These are phyloP conservation scores for Suhomyces wounanorum DNA, from an alignment of 1,139 yeast genomes.

Conservation along the genomic window DNA sequence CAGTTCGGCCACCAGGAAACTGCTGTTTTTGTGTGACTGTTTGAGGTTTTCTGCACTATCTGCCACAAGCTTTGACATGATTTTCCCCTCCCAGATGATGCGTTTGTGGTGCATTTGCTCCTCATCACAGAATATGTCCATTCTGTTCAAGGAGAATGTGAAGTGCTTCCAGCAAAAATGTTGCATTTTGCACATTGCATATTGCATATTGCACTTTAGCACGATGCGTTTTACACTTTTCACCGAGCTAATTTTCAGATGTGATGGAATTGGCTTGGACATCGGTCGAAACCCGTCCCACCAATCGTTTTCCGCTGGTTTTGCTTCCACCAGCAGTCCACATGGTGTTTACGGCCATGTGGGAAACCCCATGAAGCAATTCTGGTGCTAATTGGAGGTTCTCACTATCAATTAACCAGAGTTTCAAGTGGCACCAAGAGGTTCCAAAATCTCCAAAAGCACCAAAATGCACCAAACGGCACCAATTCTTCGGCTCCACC, in stretches of 20 bases:
- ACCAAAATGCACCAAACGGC: neutral
- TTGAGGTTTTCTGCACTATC: neutral
- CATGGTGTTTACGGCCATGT: no score
- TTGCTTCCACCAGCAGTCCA: no score
- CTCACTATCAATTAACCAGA: neutral
- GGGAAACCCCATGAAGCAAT: no score
- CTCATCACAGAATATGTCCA: no score
- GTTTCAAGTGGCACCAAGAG: no score
- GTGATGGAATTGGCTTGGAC: neutral
- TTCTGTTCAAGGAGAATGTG: neutral
- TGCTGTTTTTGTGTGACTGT: neutral
- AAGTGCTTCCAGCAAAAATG: no score
- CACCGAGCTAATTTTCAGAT: neutral
- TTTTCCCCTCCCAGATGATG: neutral
- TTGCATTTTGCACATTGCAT: no score
- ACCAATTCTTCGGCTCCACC: neutral
- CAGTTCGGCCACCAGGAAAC: neutral
- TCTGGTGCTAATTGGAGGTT: neutral
- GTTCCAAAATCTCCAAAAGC: neutral
- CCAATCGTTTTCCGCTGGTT: no score
- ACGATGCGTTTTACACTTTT: no score
- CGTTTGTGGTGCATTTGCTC: neutral
- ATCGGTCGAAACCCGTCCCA: neutral
- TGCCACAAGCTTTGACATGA: neutral
- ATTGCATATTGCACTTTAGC: neutral